Conservation (phyloP, 2,329 filamentous ascomycete species). For the Talaromyces sp. region DNA sequence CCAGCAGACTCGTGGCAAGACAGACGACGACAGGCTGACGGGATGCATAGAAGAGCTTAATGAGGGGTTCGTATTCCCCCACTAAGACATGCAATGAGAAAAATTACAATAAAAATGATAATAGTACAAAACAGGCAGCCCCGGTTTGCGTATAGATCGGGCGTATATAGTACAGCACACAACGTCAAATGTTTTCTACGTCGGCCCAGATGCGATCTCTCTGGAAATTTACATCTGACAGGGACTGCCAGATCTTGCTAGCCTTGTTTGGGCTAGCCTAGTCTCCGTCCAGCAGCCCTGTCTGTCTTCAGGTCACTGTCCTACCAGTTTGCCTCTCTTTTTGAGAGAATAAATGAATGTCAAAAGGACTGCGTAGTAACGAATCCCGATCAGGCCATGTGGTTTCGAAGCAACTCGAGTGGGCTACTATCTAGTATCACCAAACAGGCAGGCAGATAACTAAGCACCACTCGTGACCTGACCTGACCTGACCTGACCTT, state of each 20-base stretch:
- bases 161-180: neutral
- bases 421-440: too few species aligned
- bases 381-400: neutral
- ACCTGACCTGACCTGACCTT: too few species aligned
- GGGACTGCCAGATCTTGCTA: constrained; percentile 7
- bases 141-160: neutral
- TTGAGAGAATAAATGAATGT: neutral
- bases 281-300: neutral
- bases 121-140: neutral
- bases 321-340: neutral
- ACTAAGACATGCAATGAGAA: constrained; percentile 6
- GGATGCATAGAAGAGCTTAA: constrained; percentile 9
- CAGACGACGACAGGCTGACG: constrained; percentile 16
- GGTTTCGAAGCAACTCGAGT: neutral
- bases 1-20: constrained; percentile 15
- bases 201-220: neutral
- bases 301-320: neutral
- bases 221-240: neutral
- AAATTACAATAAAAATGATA: neutral
- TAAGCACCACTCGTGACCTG: neutral
- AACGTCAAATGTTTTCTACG: neutral
- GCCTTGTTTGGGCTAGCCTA: constrained; percentile 4
- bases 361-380: too few species aligned
- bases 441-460: neutral
- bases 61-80: constrained; percentile 9